These are phyloP conservation scores for Aspergillus sp. DNA, from an alignment of 2,329 filamentous ascomycete species.

Conservation along the genomic window DNA sequence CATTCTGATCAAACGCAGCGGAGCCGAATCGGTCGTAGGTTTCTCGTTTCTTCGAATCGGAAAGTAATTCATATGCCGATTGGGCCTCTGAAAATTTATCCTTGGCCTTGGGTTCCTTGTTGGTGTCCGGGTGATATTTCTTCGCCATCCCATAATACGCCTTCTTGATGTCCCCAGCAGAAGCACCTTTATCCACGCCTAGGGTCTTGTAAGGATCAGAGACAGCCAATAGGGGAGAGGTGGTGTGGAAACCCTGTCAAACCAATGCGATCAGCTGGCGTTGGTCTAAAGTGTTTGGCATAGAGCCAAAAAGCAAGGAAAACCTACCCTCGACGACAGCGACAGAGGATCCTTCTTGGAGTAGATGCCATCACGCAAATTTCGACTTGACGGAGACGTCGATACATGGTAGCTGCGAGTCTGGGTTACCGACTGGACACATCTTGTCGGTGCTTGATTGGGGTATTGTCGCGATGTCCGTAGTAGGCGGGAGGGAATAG, in stretches of 20 bases:
- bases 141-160: slow-evolving; percentile 96
- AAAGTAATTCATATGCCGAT: slow-evolving; percentile 84
- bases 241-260: slow-evolving; percentile 35
- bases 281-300: too few species aligned
- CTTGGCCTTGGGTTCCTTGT: slow-evolving; percentile 88
- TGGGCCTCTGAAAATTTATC: slow-evolving; percentile 92
- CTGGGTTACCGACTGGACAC: slow-evolving; percentile 23
- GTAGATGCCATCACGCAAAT: slow-evolving; percentile 16
- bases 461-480: slow-evolving; percentile 32
- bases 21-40: slow-evolving; percentile 86
- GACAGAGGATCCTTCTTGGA: slow-evolving; percentile 16
- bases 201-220: slow-evolving; percentile 82
- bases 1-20: slow-evolving; percentile 57
- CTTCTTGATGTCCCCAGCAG: slow-evolving; percentile 86
- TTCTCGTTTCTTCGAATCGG: slow-evolving; percentile 85
- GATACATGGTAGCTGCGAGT: slow-evolving; percentile 28
- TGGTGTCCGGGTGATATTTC: slow-evolving; percentile 96
- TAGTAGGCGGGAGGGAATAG: slow-evolving; percentile 34
- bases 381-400: slow-evolving; percentile 16
- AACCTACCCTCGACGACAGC: slow-evolving; percentile 25
- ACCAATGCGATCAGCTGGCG: not conserved
- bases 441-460: slow-evolving; percentile 21
- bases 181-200: slow-evolving; percentile 73
- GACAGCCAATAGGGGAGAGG: slow-evolving; percentile 53
- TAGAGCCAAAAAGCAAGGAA: slow-evolving; percentile 1